phyloP scores from a whole-genome alignment of 2,329 filamentous ascomycete genomes.

The Diaporthe australafricana region DNA sequence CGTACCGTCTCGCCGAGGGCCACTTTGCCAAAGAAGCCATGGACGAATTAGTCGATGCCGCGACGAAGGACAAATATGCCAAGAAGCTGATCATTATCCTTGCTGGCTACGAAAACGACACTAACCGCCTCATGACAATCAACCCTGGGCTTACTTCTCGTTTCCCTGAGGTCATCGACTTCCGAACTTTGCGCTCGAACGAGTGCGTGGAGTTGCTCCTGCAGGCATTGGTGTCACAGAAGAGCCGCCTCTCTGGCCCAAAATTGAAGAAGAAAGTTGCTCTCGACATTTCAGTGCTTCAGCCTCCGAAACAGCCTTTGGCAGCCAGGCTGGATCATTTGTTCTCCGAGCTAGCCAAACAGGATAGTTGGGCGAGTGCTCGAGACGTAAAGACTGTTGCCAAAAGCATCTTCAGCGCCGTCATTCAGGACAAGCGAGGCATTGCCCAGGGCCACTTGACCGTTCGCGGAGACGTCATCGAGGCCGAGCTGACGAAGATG shows the following conservation, averaged over 20 bases:
- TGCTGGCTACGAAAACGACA: conserved; percentile 76
- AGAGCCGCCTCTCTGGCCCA: conserved; percentile 36
- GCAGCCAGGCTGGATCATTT: conserved; percentile 44
- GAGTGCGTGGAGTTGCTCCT: conserved; percentile 60
- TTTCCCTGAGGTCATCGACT: conserved; percentile 72
- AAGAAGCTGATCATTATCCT: conserved; percentile 74
- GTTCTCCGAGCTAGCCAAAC: conserved; percentile 54
- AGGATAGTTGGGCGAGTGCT: conserved; percentile 71
- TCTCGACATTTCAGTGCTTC: conserved; percentile 44
- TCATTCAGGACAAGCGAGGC: conserved; percentile 48
- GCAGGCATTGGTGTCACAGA: conserved; percentile 45
- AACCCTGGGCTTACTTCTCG: conserved; percentile 74
- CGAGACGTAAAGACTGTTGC: conserved; percentile 69
- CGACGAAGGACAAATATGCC: conserved; percentile 67
- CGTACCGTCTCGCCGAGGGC: conserved; percentile 72
- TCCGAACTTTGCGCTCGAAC: conserved; percentile 56
- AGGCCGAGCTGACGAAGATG: conserved; percentile 38
- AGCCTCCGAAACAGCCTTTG: conserved; percentile 41
- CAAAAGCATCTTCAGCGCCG: conserved; percentile 59
- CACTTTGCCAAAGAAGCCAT: conserved; percentile 68
- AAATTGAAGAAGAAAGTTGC: conserved; percentile 26
- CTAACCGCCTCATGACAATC: conserved; percentile 69
- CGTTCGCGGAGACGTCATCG: conserved; percentile 34
- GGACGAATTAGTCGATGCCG: conserved; percentile 63
- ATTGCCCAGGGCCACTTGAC: conserved; percentile 34